Conservation (phyloP, 768 basidiomycete species). For the Tulasnella sp. region DNA sequence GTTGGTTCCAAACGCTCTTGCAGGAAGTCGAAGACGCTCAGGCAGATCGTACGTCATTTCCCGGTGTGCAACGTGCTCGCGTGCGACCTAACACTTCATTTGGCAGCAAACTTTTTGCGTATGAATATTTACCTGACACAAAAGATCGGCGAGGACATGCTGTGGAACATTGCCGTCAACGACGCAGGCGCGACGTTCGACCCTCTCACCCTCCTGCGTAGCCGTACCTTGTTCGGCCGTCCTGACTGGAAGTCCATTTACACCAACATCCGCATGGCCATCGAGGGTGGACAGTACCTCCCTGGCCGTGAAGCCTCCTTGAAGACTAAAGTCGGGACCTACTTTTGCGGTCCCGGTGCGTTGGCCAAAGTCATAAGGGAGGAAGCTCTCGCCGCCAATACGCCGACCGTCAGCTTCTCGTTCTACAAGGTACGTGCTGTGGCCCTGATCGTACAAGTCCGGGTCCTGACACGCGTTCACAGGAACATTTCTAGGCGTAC, state of each 20-base stretch:
- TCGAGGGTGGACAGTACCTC: slow-evolving; percentile 72
- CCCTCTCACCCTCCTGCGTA: slow-evolving; percentile 75
- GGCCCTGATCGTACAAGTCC: slow-evolving; percentile 15
- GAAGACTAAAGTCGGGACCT: slow-evolving; percentile 75
- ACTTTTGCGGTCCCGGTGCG: slow-evolving; percentile 73
- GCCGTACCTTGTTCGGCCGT: slow-evolving; percentile 83
- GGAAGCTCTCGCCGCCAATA: slow-evolving; percentile 46
- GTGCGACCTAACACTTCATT: slow-evolving; percentile 6
- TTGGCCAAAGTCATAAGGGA: slow-evolving; percentile 68
- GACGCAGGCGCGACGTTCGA: slow-evolving; percentile 77
- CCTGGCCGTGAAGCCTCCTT: slow-evolving; percentile 66
- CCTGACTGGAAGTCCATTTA: slow-evolving; percentile 85
- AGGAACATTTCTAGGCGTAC: slow-evolving; percentile 50
- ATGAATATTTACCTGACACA: slow-evolving; percentile 88
- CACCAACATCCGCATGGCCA: slow-evolving; percentile 55
- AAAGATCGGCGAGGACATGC: slow-evolving; percentile 73
- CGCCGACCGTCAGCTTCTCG: slow-evolving; percentile 50
- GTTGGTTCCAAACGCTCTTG: slow-evolving; percentile 88
- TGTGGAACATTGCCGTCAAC: slow-evolving; percentile 86
- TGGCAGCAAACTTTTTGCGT: slow-evolving; percentile 73
- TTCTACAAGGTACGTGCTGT: slow-evolving; percentile 61
- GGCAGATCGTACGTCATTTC: slow-evolving; percentile 55
- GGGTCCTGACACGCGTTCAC: slow-evolving; percentile 11
- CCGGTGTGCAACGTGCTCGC: slow-evolving; percentile 18
- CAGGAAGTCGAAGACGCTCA: slow-evolving; percentile 82